A percentile compares a stretch with the other conserved stretches of the same genome.
phyloP scores from a whole-genome alignment of 2,329 filamentous ascomycete genomes.

The Colletotrichum filicis region DNA sequence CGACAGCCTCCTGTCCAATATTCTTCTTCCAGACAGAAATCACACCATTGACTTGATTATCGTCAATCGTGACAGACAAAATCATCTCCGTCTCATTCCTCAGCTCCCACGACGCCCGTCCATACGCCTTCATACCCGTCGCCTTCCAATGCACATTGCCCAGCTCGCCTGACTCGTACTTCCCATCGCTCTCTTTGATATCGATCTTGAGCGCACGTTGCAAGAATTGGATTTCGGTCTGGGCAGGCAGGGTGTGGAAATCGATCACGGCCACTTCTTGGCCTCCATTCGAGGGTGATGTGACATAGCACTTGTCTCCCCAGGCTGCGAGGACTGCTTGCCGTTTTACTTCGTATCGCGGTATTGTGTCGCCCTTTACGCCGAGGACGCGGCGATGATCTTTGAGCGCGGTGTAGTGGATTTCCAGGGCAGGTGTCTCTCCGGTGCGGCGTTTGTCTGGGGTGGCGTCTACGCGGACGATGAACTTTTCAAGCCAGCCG shows the following conservation, averaged over 20 bases:
- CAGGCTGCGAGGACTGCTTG: constrained; percentile 1
- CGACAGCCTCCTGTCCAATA: constrained; percentile 1
- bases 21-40: constrained; percentile 13
- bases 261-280: constrained; percentile 13
- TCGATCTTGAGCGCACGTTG: not conserved
- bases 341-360: constrained; percentile 25
- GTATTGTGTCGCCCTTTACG: constrained; percentile 1
- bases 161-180: not conserved
- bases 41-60: constrained; percentile 13
- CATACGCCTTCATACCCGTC: constrained; percentile 11
- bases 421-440: constrained; percentile 1
- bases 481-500: constrained; percentile 22
- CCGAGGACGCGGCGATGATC: constrained; percentile 15
- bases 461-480: constrained; percentile 9
- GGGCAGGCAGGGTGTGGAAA: not conserved
- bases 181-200: not conserved
- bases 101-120: constrained; percentile 18
- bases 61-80: constrained; percentile 6
- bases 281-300: constrained; percentile 1
- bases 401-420: constrained; percentile 19
- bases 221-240: not conserved
- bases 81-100: constrained; percentile 7
- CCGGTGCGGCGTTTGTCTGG: constrained; percentile 17
- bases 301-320: constrained; percentile 15
- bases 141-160: constrained; percentile 7